Base-by-base conservation (phyloP, 345 rosid genomes). In the Anastatica hierochuntica region DNA sequence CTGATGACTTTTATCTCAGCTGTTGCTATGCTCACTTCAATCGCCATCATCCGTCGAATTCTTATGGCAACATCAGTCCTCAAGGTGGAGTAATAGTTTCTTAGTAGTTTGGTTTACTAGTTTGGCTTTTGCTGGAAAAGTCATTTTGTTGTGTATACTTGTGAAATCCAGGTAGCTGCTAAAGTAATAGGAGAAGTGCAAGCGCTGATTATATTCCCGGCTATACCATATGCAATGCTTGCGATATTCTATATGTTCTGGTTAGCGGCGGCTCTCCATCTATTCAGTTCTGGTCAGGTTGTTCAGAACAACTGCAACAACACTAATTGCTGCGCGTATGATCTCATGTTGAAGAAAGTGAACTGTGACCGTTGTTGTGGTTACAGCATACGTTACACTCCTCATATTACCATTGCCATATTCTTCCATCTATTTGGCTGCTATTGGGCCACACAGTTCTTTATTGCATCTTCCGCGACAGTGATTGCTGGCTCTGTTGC, bases 111-210 rank as follows among this genome's bases (percentile, higher is more conserved):
- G 13, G 58, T 61, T n/a, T 7, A 42, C 19, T 11, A 64, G 40
- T 49, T 47, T 56, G 16, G 16, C 31, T 39, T 42, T 13, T 46
- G 48, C 66, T 44, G 30, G 38, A 38, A 19, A 37, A 8, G 56
- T 53, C 49, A 16, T 15, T 54, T 43, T 27, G n/a, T 15, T 62
- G 30, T 58, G 46, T 59, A 3, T 49, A 49, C 58, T 24, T 49
- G 24, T 57, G 47, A 27, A 24, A 52, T 64, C 53, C 81, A 90
- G 98, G 98, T 92, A 38, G 96, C 98, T 60, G 96, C 96, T n/a
- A 92, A 92, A 74, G 90, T 92, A 56, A 79, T 92, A 14, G 94
- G 96, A 64, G 98, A 92, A 79, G 96, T 85, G 62, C 96, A 78
- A 62, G 98, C 96, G 2, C 84, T 92, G 62, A 79, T 92, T 38